Evolutionary conservation across 2,329 filamentous ascomycete species (phyloP).

Genomic region (Aspergillus brunneoviolaceus): DNA sequence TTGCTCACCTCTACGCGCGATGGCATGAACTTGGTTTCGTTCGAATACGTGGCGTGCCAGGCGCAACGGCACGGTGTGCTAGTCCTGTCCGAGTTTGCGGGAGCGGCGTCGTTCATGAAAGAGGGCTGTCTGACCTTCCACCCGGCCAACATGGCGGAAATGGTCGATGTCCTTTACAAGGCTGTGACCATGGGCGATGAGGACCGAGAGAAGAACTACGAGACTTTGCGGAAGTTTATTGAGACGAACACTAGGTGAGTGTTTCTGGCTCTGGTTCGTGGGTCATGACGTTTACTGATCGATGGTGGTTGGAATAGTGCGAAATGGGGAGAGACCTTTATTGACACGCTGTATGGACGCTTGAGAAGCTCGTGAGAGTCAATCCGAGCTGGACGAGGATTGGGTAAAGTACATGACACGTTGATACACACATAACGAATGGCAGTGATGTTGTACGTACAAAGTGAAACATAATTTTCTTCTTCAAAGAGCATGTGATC

Average conservation of each 20-base stretch:
- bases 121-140: slow-evolving; percentile 89
- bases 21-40: slow-evolving; percentile 96
- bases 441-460: no score
- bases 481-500: no score
- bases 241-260: slow-evolving; percentile 79
- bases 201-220: slow-evolving; percentile 75
- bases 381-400: background rate
- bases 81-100: slow-evolving; percentile 91
- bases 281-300: background rate
- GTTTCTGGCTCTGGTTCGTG: background rate
- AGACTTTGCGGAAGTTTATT: slow-evolving; percentile 83
- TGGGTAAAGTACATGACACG: background rate
- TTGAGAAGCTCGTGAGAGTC: background rate
- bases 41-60: slow-evolving; percentile 94
- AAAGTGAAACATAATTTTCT: no score
- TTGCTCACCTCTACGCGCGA: slow-evolving; percentile 87
- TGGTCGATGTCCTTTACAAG: slow-evolving; percentile 82
- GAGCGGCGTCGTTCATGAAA: slow-evolving; percentile 79
- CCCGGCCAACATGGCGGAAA: slow-evolving; percentile 90
- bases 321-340: slow-evolving; percentile 35
- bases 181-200: slow-evolving; percentile 84
- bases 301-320: slow-evolving; percentile 21
- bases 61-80: slow-evolving; percentile 82
- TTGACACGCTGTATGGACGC: slow-evolving; percentile 7
- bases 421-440: background rate